Percentiles rank a stretch among this genome's conserved stretches.
Conservation (phyloP, 768 basidiomycete species). For the Hygrophorus russula region DNA sequence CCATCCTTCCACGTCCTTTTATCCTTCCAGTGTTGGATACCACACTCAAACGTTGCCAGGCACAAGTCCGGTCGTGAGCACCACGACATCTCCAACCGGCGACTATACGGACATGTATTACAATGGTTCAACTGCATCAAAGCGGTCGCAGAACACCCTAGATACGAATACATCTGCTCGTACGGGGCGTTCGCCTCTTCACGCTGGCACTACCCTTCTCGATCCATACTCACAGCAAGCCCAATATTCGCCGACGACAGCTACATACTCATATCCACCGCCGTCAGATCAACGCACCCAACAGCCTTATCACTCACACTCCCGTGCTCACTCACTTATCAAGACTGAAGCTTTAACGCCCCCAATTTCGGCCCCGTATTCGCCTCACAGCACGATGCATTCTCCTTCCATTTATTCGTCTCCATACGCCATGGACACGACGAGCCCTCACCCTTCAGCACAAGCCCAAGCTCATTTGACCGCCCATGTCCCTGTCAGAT, state of each 20-base stretch:
- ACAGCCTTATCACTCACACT: constrained; percentile 40
- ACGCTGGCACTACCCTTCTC: constrained; percentile 40
- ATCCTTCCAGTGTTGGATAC: constrained; percentile 47
- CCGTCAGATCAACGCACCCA: constrained; percentile 30
- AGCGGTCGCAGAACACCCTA: constrained; percentile 37
- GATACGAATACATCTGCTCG: constrained; percentile 38
- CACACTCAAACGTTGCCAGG: constrained; percentile 38
- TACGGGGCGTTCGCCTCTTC: constrained; percentile 52
- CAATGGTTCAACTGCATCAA: constrained; percentile 37
- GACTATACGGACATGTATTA: constrained; percentile 59
- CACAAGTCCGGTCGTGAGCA: constrained; percentile 19
- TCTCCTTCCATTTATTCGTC: constrained; percentile 26
- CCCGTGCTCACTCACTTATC: constrained; percentile 45
- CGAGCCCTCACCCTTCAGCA: constrained; percentile 46
- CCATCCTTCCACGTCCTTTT: constrained; percentile 30
- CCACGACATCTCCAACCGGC: constrained; percentile 24
- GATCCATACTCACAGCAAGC: constrained; percentile 66
- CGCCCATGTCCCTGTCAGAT: constrained; percentile 36
- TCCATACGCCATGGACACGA: constrained; percentile 52
- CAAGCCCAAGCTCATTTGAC: constrained; percentile 42
- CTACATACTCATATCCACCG: constrained; percentile 38
- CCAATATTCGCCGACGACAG: constrained; percentile 50
- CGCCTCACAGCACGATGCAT: constrained; percentile 36
- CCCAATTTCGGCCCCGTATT: constrained; percentile 39
- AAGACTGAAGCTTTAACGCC: constrained; percentile 43